Conservation (phyloP, 2,329 filamentous ascomycete species). For the Calonectria hongkongensis region DNA sequence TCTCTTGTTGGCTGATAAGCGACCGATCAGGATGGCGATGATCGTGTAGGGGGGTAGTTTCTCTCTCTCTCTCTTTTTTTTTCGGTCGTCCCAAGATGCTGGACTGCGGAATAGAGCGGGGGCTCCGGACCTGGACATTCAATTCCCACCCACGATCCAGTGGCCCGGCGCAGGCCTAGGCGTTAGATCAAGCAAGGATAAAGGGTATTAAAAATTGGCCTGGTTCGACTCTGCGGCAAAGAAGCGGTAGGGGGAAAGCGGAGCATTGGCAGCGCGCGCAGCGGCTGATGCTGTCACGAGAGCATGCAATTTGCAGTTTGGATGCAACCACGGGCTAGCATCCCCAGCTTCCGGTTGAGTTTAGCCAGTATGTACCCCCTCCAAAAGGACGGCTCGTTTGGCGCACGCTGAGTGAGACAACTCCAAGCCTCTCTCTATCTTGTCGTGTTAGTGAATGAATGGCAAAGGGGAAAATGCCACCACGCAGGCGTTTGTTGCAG, state of each 20-base stretch:
- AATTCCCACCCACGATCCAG: conserved; percentile 19
- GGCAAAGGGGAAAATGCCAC: not conserved
- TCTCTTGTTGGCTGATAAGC: conserved; percentile 5
- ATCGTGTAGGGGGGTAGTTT: conserved; percentile 19
- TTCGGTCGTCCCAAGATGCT: not conserved
- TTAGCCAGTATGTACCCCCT: not conserved
- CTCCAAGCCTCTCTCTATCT: not conserved
- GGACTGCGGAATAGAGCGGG: not conserved
- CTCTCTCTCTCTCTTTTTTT: not conserved
- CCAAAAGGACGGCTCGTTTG: conserved; percentile 1
- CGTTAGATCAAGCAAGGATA: conserved; percentile 6
- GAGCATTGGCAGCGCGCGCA: conserved; percentile 3
- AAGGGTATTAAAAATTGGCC: not conserved
- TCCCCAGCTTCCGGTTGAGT: not conserved
- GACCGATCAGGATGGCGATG: conserved; percentile 21
- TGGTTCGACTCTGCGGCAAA: conserved; percentile 14
- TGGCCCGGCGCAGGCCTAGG: not conserved
- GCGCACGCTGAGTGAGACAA: not conserved
- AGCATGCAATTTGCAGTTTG: not conserved
- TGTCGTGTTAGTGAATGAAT: not conserved
- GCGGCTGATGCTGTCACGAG: conserved; percentile 19
- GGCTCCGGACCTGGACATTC: not conserved
- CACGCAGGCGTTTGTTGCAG: not conserved
- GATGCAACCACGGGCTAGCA: not conserved
- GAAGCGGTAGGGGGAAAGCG: conserved; percentile 15